Conservation (phyloP, 805 yeast genomes). For the Dipodascus albidus region DNA sequence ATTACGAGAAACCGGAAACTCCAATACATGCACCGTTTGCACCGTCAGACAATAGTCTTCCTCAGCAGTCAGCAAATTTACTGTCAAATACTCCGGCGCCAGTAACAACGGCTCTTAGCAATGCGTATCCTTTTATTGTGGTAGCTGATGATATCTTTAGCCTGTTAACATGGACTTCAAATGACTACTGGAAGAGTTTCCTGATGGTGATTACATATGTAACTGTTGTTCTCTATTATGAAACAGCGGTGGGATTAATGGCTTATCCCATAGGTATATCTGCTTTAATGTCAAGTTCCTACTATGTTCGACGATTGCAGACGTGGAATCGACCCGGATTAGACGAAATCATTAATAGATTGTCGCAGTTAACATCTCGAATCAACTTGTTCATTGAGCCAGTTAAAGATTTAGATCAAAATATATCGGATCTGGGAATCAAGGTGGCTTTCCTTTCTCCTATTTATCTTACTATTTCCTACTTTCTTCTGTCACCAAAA, state of each 20-base stretch:
- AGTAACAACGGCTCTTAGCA: slow-evolving; percentile 70
- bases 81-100: slow-evolving; percentile 85
- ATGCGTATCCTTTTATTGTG: slow-evolving; percentile 75
- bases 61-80: slow-evolving; percentile 59
- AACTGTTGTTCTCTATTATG: slow-evolving; percentile 63
- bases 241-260: slow-evolving; percentile 60
- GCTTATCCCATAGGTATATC: slow-evolving; percentile 58
- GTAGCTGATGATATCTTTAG: slow-evolving; percentile 59
- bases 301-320: slow-evolving; percentile 31
- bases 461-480: slow-evolving; percentile 57
- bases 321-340: slow-evolving; percentile 56
- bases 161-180: slow-evolving; percentile 83
- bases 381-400: slow-evolving; percentile 73
- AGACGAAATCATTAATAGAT: slow-evolving; percentile 71
- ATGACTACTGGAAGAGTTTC: slow-evolving; percentile 66
- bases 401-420: slow-evolving; percentile 60
- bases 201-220: slow-evolving; percentile 45
- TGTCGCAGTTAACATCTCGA: slow-evolving; percentile 64
- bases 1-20: neutral
- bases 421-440: slow-evolving; percentile 65
- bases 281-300: slow-evolving; percentile 18
- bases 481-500: slow-evolving; percentile 61
- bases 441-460: slow-evolving; percentile 85
- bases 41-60: slow-evolving; percentile 28
- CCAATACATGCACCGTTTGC: slow-evolving; percentile 28